These are phyloP conservation scores for Podila epicladia DNA, from an alignment of 192 early-diverging fungal species.

Conservation along the genomic window DNA sequence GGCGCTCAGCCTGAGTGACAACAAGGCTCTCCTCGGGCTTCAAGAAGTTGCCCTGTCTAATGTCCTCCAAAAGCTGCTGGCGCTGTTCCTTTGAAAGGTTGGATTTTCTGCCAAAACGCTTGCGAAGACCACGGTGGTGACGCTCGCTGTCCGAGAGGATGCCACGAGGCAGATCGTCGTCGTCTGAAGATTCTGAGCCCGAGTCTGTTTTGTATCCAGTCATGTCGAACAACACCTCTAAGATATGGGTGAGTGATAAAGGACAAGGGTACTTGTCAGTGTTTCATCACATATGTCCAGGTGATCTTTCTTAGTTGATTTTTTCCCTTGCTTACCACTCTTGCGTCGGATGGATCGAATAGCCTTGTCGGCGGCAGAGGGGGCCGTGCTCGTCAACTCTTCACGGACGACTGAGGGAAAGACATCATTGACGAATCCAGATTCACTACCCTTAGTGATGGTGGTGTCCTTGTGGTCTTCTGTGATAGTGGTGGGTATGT, in stretches of 20 bases:
- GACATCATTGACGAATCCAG: conserved; percentile 16
- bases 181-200: conserved; percentile 38
- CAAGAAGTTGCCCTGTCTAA: conserved; percentile 31
- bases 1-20: conserved; percentile 19
- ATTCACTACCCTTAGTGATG: neutral
- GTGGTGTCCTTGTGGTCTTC: neutral
- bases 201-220: conserved; percentile 61
- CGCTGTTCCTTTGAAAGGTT: conserved; percentile 31
- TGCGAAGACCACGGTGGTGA: conserved; percentile 27
- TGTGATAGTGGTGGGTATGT: neutral
- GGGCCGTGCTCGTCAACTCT: neutral
- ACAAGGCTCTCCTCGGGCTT: conserved; percentile 27
- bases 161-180: conserved; percentile 37
- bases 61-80: conserved; percentile 43
- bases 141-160: conserved; percentile 49
- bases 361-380: neutral
- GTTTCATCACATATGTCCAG: neutral
- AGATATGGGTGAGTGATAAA: neutral
- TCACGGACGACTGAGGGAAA: conserved; percentile 39
- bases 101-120: conserved; percentile 25
- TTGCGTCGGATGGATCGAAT: conserved; percentile 13
- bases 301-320: neutral
- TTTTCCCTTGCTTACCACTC: conserved; percentile 25
- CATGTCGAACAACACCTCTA: conserved; percentile 56
- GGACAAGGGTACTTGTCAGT: neutral